A percentile compares a stretch with the other conserved stretches of the same genome.
Evolutionary conservation across 1,284 basidiomycete genomes (phyloP).

Genomic region (Lentinula novae-zelandiae): DNA sequence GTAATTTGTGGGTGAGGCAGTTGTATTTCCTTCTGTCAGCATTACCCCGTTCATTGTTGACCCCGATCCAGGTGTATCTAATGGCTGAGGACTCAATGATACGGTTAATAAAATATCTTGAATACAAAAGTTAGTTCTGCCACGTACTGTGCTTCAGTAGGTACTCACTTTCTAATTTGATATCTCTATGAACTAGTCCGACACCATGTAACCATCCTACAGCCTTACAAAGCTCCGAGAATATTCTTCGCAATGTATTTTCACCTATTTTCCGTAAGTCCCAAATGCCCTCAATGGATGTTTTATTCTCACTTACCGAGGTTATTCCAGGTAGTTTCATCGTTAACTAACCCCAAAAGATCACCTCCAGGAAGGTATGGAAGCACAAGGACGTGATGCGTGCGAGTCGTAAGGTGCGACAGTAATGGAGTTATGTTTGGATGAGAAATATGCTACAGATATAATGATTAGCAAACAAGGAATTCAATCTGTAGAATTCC

Average conservation of each 20-base stretch:
- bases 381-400: conserved; percentile 80
- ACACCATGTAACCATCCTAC: conserved; percentile 90
- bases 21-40: conserved; percentile 1
- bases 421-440: conserved; percentile 79
- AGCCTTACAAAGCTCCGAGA: conserved; percentile 76
- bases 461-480: not conserved
- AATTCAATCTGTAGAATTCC: not conserved
- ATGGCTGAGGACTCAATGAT: conserved; percentile 19
- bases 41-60: not conserved
- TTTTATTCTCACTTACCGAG: conserved; percentile 22
- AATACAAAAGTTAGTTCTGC: not conserved
- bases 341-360: conserved; percentile 75
- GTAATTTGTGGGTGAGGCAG: conserved; percentile 8
- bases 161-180: conserved; percentile 89
- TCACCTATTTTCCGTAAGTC: conserved; percentile 30
- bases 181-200: conserved; percentile 86
- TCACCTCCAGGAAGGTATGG: conserved; percentile 82
- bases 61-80: not conserved
- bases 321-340: conserved; percentile 45
- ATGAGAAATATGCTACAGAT: conserved; percentile 72
- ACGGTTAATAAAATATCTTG: conserved; percentile 60
- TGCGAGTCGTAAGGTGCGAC: conserved; percentile 68
- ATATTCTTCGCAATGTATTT: conserved; percentile 69
- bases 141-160: not conserved
- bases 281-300: not conserved